Evolutionary conservation across 2,329 filamentous ascomycete species (phyloP).

Genomic region (Rhinocladiella mackenziei): DNA sequence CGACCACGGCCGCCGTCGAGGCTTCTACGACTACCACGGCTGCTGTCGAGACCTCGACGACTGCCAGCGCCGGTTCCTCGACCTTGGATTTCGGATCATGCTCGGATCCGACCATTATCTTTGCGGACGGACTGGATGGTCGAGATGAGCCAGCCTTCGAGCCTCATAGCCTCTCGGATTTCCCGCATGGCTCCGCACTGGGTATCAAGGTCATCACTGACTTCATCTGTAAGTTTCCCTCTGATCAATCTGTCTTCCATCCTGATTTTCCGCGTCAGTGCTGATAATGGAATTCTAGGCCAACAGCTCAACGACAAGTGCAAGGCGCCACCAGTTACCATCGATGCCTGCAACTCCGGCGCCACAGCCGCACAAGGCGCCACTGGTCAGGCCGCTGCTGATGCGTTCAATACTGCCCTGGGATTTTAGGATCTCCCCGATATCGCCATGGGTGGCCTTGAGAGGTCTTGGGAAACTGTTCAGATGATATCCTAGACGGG

Average conservation of each 20-base stretch:
- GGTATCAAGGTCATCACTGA: constrained; percentile 47
- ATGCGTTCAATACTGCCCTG: constrained; percentile 15
- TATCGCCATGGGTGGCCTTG: no score
- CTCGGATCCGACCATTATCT: constrained; percentile 48
- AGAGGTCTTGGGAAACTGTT: background rate
- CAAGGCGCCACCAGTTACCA: constrained; percentile 32
- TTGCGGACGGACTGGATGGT: constrained; percentile 47
- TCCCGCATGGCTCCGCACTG: constrained; percentile 52
- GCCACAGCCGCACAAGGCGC: constrained; percentile 9
- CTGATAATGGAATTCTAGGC: constrained; percentile 12
- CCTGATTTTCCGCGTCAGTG: background rate
- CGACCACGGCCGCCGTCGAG: constrained; percentile 8
- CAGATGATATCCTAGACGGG: no score
- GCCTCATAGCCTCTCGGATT: constrained; percentile 41
- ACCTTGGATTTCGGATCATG: constrained; percentile 44
- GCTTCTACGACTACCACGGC: constrained; percentile 6
- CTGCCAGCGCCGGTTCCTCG: constrained; percentile 25
- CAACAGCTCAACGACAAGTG: constrained; percentile 39
- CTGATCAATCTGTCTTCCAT: background rate
- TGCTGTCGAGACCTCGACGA: constrained; percentile 5
- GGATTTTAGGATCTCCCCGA: no score
- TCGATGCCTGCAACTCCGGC: constrained; percentile 13
- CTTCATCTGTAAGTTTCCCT: constrained; percentile 43
- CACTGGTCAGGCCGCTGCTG: constrained; percentile 20
- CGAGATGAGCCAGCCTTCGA: constrained; percentile 45